Conservation (phyloP, 345 rosid genomes). For the Hirschfeldia incana region DNA sequence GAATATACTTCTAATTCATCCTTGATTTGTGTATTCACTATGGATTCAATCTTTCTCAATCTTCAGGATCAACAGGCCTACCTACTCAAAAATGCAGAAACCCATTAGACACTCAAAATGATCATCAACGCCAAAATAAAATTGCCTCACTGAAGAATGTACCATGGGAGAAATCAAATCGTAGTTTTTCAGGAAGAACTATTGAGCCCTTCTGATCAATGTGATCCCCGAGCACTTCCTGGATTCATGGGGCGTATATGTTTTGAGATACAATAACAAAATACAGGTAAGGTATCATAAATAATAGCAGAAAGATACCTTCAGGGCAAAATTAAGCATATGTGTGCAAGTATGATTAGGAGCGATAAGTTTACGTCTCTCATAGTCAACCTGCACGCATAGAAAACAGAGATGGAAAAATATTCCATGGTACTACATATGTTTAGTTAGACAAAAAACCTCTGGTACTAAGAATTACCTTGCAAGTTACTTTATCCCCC, state of each 20-base stretch:
- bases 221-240: conserved; percentile 86
- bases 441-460: neutral
- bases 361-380: conserved; percentile 73
- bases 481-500: conserved; percentile 66
- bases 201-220: conserved; percentile 88
- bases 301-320: neutral
- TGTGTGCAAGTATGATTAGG: conserved; percentile 80
- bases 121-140: neutral
- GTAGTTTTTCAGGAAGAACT: conserved; percentile 80
- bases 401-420: neutral
- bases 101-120: neutral
- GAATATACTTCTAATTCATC: neutral
- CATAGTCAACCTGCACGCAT: conserved; percentile 65
- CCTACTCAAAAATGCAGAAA: conserved; percentile 10
- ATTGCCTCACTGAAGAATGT: neutral
- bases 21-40: conserved; percentile 2
- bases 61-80: conserved; percentile 17
- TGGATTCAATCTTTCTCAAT: conserved; percentile 9
- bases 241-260: conserved; percentile 11
- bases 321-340: neutral
- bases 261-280: neutral
- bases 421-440: neutral
- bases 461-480: conserved; percentile 46
- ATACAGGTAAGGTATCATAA: neutral
- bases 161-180: conserved; percentile 83